Base-by-base conservation (phyloP, 441 rosid genomes). In the Daphne laureola region DNA sequence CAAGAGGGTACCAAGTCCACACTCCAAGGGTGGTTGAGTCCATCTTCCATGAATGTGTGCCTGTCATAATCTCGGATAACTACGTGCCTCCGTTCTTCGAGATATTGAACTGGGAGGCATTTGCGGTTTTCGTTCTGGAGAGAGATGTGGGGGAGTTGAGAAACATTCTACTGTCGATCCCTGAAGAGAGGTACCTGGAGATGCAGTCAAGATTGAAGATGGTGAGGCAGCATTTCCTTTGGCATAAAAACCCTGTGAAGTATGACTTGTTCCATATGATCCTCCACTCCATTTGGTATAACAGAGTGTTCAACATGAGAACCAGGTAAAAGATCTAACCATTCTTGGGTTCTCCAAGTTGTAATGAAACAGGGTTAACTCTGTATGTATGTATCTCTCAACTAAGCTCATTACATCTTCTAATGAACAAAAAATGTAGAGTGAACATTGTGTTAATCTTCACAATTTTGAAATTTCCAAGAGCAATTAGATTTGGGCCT, bases 1-100 rank as follows among this genome's bases (percentile, higher is more conserved):
- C 95, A 14, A 75, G 87, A 60, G 98, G 96, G 4, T 86, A 86
- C 35, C 91, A 88, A 69, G 96, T 88, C 45, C 92, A 84, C 77
- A 86, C 95, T 0, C 98, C 98, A 31, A 76, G 96, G 12, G 76
- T 91, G 26, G 87, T 91, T 0, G 96, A 88, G 64, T 85, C 96
- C 17, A 79, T 88, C 44, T 64, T 74, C 15, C 70, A 79, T 7
- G 98, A 84, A 65, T 91, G 96, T 25, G 82, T 91, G 42, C 98
- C 93, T 0, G 96, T 91, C 35, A 82, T 91, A 65, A 82, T 91
- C 55, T 77, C 96, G 4, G 95, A 91, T 63, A 91, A 88, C 51
- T 91, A 91, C 5, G 95, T 88, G 53, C 95, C 95, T 23, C 98
- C 96, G 0, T 77, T 91, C 66, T 81, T 91, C 2, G 95, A 91